These are phyloP conservation scores for Dillenia suffruticosa DNA, from an alignment of 164 flowering plant species.

Conservation along the genomic window DNA sequence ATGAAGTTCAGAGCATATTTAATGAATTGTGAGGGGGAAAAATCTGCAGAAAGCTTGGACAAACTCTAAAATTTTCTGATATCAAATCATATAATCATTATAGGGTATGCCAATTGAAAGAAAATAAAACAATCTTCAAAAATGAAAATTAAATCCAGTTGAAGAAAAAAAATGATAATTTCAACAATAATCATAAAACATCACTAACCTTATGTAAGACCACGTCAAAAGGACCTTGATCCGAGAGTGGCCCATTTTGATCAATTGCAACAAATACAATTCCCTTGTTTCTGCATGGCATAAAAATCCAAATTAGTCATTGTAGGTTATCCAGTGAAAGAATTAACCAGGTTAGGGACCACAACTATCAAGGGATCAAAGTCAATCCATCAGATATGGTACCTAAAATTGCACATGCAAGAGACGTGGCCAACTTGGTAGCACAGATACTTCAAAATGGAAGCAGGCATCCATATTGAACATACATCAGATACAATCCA, in stretches of 20 bases:
- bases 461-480: too few species aligned
- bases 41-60: slow-evolving; percentile 2
- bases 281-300: slow-evolving; percentile 71
- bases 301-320: background rate
- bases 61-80: background rate
- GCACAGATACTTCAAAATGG: too few species aligned
- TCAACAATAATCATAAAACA: background rate
- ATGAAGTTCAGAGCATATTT: background rate
- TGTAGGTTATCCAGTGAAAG: too few species aligned
- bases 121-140: background rate
- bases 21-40: background rate
- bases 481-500: too few species aligned
- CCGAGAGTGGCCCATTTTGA: slow-evolving; percentile 58
- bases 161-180: too few species aligned
- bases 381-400: too few species aligned
- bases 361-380: too few species aligned
- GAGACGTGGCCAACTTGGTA: too few species aligned
- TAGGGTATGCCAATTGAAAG: background rate
- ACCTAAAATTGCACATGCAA: too few species aligned
- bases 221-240: slow-evolving; percentile 93
- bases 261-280: slow-evolving; percentile 80
- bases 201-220: slow-evolving; percentile 79
- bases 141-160: too few species aligned
- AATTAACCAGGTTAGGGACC: too few species aligned
- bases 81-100: background rate